Percentiles rank a stretch among this genome's conserved stretches.
Conservation (phyloP, 2,329 filamentous ascomycete species). For the Trichothecium roseum region DNA sequence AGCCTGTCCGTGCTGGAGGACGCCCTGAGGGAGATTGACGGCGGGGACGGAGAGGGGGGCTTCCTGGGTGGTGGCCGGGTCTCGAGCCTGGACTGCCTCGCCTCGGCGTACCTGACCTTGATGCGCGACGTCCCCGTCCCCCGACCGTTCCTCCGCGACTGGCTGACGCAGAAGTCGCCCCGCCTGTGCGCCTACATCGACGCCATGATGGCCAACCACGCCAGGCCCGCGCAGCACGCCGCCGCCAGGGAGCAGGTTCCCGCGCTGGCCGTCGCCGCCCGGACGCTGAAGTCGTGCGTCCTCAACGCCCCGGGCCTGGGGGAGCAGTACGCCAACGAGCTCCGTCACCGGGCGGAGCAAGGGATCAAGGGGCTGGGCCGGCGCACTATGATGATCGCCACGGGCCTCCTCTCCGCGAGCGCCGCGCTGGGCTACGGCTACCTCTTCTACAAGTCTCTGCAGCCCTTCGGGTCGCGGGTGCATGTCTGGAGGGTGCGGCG, state of each 20-base stretch:
- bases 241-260: constrained; percentile 10
- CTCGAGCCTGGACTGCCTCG: constrained; percentile 60
- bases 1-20: constrained; percentile 63
- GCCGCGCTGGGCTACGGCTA: constrained; percentile 27
- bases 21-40: constrained; percentile 21
- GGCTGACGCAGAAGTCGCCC: constrained; percentile 22
- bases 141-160: constrained; percentile 28
- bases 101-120: constrained; percentile 68
- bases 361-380: constrained; percentile 20
- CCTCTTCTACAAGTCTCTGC: constrained; percentile 27
- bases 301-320: constrained; percentile 24
- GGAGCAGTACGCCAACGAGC: constrained; percentile 22
- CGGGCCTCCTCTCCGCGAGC: constrained; percentile 24
- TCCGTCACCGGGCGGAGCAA: constrained; percentile 24
- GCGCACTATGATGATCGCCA: constrained; percentile 18
- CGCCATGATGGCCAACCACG: constrained; percentile 13
- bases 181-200: constrained; percentile 20
- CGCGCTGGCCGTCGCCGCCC: constrained; percentile 13
- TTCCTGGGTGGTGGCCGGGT: constrained; percentile 17
- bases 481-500: constrained; percentile 30
- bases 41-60: constrained; percentile 6
- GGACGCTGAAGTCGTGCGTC: constrained; percentile 23
- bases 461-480: constrained; percentile 32
- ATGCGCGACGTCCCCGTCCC: constrained; percentile 47
- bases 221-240: constrained; percentile 18